These are phyloP conservation scores for Geranomyces michiganensis DNA, from an alignment of 192 early-diverging fungal genomes.

Conservation along the genomic window DNA sequence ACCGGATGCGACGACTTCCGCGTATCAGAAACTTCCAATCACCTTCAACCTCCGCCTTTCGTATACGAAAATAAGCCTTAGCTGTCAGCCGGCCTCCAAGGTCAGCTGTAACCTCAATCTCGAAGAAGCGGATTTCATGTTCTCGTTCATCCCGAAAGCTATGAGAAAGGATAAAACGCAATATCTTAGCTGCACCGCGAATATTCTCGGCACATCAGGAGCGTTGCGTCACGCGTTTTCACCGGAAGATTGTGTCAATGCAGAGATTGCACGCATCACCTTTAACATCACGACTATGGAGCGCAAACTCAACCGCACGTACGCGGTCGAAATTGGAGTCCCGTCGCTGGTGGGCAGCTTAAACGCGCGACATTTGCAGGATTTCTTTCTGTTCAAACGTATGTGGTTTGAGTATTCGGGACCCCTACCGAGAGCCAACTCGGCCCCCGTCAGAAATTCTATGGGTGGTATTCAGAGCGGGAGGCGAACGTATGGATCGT, in stretches of 20 bases:
- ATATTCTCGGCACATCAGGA: slow-evolving; percentile 60
- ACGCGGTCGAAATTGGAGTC: slow-evolving; percentile 63
- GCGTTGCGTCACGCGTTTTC: slow-evolving; percentile 75
- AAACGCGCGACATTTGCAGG: slow-evolving; percentile 75
- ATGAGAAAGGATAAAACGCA: slow-evolving; percentile 3
- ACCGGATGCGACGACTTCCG: background rate
- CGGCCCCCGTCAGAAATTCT: background rate
- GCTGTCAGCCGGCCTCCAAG: slow-evolving; percentile 74
- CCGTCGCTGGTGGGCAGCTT: slow-evolving; percentile 55
- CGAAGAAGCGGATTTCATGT: slow-evolving; percentile 70
- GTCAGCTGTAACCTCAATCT: slow-evolving; percentile 69
- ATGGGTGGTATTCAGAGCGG: background rate
- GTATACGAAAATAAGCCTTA: slow-evolving; percentile 69
- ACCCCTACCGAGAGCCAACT: background rate
- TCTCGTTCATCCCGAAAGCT: slow-evolving; percentile 40
- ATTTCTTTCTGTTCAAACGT: slow-evolving; percentile 67
- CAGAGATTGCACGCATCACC: slow-evolving; percentile 61
- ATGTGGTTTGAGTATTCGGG: slow-evolving; percentile 64
- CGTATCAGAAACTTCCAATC: slow-evolving; percentile 47
- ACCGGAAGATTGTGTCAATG: slow-evolving; percentile 70
- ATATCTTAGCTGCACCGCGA: slow-evolving; percentile 58
- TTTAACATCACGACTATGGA: slow-evolving; percentile 65
- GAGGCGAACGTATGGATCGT: slow-evolving; percentile 24
- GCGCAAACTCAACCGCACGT: slow-evolving; percentile 42
- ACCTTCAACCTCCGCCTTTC: slow-evolving; percentile 64